Conservation (phyloP, 805 yeast genomes). For the Lipomyces lipofer region DNA sequence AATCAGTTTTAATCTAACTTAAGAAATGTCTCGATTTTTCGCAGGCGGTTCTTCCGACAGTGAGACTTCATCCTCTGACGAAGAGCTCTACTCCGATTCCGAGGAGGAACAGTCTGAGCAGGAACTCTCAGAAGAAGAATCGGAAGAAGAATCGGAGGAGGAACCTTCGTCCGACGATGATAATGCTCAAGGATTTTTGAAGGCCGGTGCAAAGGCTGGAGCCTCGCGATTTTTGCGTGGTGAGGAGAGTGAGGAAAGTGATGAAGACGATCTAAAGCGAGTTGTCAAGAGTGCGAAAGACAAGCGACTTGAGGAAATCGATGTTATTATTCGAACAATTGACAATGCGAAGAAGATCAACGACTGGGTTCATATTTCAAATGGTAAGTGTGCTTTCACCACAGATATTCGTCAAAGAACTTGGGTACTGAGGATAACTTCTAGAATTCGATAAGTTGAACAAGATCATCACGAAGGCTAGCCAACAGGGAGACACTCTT, state of each 20-base stretch:
- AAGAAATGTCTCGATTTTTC: slow-evolving; percentile 98
- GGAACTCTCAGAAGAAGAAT: slow-evolving; percentile 49
- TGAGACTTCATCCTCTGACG: slow-evolving; percentile 64
- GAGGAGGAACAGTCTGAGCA: slow-evolving; percentile 42
- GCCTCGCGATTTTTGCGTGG: slow-evolving; percentile 44
- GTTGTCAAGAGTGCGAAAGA: slow-evolving; percentile 93
- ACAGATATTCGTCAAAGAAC: not conserved
- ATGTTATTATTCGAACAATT: slow-evolving; percentile 61
- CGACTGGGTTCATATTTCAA: slow-evolving; percentile 76
- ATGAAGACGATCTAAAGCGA: slow-evolving; percentile 66
- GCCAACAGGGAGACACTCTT: slow-evolving; percentile 78
- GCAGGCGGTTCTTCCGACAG: slow-evolving; percentile 54
- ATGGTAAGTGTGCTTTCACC: slow-evolving; percentile 31
- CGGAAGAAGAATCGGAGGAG: slow-evolving; percentile 42
- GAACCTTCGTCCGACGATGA: slow-evolving; percentile 38
- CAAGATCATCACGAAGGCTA: slow-evolving; percentile 63
- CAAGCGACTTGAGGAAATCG: slow-evolving; percentile 85
- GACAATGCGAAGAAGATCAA: slow-evolving; percentile 66
- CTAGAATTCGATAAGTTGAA: slow-evolving; percentile 75
- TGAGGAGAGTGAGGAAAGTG: slow-evolving; percentile 44
- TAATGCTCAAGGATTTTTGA: slow-evolving; percentile 40
- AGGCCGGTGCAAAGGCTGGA: slow-evolving; percentile 39
- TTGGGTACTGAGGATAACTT: not conserved
- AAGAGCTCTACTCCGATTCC: slow-evolving; percentile 50
- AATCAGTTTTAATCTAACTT: too few relatives aligned